phyloP scores from a whole-genome alignment of 2,329 filamentous ascomycete genomes.

The Intubia oerlemansii region DNA sequence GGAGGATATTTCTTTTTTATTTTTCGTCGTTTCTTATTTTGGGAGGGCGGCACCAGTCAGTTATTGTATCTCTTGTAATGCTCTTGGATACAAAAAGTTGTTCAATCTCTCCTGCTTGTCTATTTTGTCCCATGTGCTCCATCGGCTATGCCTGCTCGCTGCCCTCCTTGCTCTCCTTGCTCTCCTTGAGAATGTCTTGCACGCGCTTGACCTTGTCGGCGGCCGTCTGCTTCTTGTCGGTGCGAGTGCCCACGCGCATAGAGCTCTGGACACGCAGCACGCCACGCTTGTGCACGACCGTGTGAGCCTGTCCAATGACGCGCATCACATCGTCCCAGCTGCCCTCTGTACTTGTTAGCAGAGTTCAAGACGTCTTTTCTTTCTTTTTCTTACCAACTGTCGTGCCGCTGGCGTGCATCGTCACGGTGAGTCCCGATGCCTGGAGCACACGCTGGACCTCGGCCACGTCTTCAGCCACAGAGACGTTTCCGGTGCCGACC shows the following conservation, averaged over 20 bases:
- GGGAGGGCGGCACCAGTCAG: too few relatives aligned
- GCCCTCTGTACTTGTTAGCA: slow-evolving; percentile 41
- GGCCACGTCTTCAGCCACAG: slow-evolving; percentile 67
- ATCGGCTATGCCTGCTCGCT: too few relatives aligned
- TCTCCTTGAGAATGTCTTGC: slow-evolving; percentile 27
- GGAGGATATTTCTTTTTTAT: too few relatives aligned
- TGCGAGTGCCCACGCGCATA: slow-evolving; percentile 67
- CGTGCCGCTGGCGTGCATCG: slow-evolving; percentile 85
- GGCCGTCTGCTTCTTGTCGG: slow-evolving; percentile 66
- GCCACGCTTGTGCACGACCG: slow-evolving; percentile 54
- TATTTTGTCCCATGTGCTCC: too few relatives aligned
- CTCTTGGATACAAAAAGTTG: neutral
- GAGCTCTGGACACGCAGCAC: slow-evolving; percentile 70
- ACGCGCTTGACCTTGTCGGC: slow-evolving; percentile 56
- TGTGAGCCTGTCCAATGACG: slow-evolving; percentile 71
- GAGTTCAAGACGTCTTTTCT: too few relatives aligned
- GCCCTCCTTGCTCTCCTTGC: neutral
- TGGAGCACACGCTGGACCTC: slow-evolving; percentile 71
- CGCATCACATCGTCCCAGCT: slow-evolving; percentile 75
- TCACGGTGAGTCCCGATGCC: slow-evolving; percentile 59
- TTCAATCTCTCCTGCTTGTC: too few relatives aligned
- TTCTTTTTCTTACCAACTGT: slow-evolving; percentile 51
- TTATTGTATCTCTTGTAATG: slow-evolving; percentile 2
- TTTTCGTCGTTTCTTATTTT: too few relatives aligned
- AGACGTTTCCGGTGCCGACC: slow-evolving; percentile 61